These are phyloP conservation scores for Ceratobasidium sp. DNA, from an alignment of 1,284 basidiomycete genomes.

Conservation along the genomic window DNA sequence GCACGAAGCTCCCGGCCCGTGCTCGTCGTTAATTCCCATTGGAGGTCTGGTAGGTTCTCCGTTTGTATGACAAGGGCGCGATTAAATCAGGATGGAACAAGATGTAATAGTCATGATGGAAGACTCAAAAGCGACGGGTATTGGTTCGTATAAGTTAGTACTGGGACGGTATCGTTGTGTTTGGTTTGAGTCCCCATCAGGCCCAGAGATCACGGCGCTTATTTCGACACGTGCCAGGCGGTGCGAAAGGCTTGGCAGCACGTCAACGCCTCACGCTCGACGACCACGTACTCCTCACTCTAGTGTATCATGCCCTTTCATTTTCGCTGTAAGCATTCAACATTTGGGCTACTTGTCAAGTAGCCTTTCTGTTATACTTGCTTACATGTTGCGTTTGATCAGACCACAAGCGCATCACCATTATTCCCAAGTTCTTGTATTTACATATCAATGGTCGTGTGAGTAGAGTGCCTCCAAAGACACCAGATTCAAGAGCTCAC, in stretches of 20 bases:
- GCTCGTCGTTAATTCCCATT: slow-evolving; percentile 15
- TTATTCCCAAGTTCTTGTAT: slow-evolving; percentile 47
- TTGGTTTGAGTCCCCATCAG: too few relatives aligned
- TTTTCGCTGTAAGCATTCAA: slow-evolving; percentile 22
- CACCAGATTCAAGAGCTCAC: neutral
- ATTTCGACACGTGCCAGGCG: slow-evolving; percentile 14
- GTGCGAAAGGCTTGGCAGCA: slow-evolving; percentile 33
- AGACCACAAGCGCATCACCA: slow-evolving; percentile 47
- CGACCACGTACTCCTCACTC: slow-evolving; percentile 4
- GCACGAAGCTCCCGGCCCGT: neutral
- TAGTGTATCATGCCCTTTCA: slow-evolving; percentile 4
- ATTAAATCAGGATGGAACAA: neutral
- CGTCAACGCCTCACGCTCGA: slow-evolving; percentile 1
- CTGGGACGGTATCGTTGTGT: neutral
- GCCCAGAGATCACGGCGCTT: slow-evolving; percentile 30
- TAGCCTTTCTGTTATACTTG: too few relatives aligned
- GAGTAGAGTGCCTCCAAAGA: neutral
- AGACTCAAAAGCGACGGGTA: too few relatives aligned
- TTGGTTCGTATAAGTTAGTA: neutral
- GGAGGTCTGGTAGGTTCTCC: slow-evolving; percentile 1
- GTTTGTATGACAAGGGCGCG: neutral
- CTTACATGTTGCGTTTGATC: neutral
- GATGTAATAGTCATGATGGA: too few relatives aligned
- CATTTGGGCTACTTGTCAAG: too few relatives aligned
- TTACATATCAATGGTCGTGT: slow-evolving; percentile 46